Conservation (phyloP, 192 early-diverging fungal species). For the Rhizophagus clarus region DNA sequence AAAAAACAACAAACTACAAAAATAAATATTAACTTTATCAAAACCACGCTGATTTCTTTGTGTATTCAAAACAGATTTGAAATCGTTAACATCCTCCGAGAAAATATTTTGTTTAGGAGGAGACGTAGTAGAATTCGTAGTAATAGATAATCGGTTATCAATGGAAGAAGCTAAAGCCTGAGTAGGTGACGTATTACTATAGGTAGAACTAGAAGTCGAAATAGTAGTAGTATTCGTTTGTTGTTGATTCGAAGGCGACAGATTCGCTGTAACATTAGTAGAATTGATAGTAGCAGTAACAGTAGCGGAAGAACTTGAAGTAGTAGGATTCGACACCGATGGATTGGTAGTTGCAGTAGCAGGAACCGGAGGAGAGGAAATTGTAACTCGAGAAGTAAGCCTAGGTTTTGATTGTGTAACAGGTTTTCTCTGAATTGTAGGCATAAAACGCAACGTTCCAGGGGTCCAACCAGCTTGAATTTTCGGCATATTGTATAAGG, state of each 20-base stretch:
- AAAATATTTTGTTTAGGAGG: not conserved
- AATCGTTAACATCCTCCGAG: conserved; percentile 25
- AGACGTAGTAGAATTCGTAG: not conserved
- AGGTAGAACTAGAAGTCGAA: not conserved
- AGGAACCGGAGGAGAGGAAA: conserved; percentile 11
- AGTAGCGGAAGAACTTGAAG: not conserved
- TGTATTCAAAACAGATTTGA: conserved; percentile 37
- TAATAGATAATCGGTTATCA: not conserved
- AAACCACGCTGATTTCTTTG: conserved; percentile 36
- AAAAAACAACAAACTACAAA: not conserved
- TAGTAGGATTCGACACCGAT: not conserved
- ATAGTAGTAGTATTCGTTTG: not conserved
- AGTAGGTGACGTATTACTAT: not conserved
- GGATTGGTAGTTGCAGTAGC: not conserved
- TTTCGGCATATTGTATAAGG: conserved; percentile 11
- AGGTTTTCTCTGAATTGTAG: conserved; percentile 50
- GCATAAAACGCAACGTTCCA: conserved; percentile 44
- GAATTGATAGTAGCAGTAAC: not conserved
- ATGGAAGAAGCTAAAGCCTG: not conserved
- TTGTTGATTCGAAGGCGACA: not conserved
- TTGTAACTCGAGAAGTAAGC: conserved; percentile 36
- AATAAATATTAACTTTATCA: conserved; percentile 39
- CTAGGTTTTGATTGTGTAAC: conserved; percentile 52
- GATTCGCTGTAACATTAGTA: not conserved
- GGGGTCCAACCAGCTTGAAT: conserved; percentile 45